Percentiles rank a stretch among this genome's conserved stretches.
Conservation (phyloP, 768 basidiomycete genomes). For the Lactifluus hygrophoroides region DNA sequence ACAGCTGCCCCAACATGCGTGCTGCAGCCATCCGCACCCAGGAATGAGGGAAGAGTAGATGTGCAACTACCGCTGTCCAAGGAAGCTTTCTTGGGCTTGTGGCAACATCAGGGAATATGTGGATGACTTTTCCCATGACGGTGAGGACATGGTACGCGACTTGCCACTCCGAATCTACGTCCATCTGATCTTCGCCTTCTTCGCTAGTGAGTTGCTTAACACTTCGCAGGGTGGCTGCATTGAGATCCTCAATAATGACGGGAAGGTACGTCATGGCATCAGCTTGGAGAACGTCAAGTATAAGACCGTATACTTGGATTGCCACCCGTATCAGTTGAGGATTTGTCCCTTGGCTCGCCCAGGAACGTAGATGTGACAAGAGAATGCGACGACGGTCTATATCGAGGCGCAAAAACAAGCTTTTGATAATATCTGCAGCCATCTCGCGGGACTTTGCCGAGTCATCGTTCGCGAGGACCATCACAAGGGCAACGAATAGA, state of each 20-base stretch:
- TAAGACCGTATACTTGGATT: conserved; percentile 73
- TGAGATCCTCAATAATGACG: conserved; percentile 49
- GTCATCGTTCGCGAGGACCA: conserved; percentile 91
- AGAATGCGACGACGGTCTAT: conserved; percentile 47
- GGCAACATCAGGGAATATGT: conserved; percentile 43
- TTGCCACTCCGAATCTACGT: conserved; percentile 67
- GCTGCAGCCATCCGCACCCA: conserved; percentile 87
- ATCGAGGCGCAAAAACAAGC: conserved; percentile 61
- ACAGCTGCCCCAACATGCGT: conserved; percentile 65
- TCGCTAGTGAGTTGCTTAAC: conserved; percentile 34
- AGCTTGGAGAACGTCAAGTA: conserved; percentile 57
- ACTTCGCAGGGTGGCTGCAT: conserved; percentile 38
- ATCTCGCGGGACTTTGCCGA: conserved; percentile 84
- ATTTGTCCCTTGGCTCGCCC: conserved; percentile 61
- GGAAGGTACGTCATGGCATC: conserved; percentile 39
- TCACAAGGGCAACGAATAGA: conserved; percentile 83
- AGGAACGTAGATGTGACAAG: conserved; percentile 65
- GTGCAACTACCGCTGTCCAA: conserved; percentile 56
- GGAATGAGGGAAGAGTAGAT: conserved; percentile 83
- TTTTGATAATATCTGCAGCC: conserved; percentile 77
- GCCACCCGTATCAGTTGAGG: conserved; percentile 62
- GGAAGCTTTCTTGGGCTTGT: conserved; percentile 39
- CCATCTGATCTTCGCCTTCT: conserved; percentile 39
- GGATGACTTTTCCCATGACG: conserved; percentile 53
- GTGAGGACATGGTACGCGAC: conserved; percentile 73